A percentile compares a stretch with the other conserved stretches of the same genome.
Conservation (phyloP, 495 filamentous ascomycete species). For the Podospora pseudoanserina region DNA sequence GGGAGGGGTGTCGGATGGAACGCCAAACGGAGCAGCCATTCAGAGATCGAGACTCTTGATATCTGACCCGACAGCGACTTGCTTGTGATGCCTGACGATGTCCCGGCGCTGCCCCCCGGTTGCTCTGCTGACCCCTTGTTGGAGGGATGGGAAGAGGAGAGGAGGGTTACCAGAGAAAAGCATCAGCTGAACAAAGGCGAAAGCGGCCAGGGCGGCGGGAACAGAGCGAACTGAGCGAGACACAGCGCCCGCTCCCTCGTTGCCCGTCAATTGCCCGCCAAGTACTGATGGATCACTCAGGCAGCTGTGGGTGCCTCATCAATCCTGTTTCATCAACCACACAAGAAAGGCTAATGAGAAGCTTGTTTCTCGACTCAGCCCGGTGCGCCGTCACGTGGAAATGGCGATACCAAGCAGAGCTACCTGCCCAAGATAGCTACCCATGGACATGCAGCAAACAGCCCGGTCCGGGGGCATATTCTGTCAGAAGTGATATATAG, state of each 20-base stretch:
- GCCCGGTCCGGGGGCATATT: not conserved
- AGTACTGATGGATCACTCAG: not conserved
- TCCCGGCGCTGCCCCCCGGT: not conserved
- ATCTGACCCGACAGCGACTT: not conserved
- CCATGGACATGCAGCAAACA: not conserved
- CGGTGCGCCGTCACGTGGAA: not conserved
- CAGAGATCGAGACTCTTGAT: not conserved
- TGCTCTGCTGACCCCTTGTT: not conserved
- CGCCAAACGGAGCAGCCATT: not conserved
- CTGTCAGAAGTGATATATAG: not conserved
- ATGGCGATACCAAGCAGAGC: not conserved
- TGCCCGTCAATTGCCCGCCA: slow-evolving; percentile 2
- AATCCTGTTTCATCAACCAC: slow-evolving; percentile 3
- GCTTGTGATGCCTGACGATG: not conserved
- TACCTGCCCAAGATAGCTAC: not conserved
- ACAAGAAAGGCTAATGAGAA: slow-evolving; percentile 1
- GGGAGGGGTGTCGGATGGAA: not conserved
- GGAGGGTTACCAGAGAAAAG: not conserved
- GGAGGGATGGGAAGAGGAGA: no score
- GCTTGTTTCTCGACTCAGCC: not conserved
- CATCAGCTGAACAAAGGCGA: slow-evolving; percentile 1
- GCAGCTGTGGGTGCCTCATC: not conserved
- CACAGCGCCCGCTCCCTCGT: not conserved
- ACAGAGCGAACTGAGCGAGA: not conserved
- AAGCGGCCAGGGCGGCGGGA: not conserved